Conservation (phyloP, 768 basidiomycete species). For the Serendipita sp. region DNA sequence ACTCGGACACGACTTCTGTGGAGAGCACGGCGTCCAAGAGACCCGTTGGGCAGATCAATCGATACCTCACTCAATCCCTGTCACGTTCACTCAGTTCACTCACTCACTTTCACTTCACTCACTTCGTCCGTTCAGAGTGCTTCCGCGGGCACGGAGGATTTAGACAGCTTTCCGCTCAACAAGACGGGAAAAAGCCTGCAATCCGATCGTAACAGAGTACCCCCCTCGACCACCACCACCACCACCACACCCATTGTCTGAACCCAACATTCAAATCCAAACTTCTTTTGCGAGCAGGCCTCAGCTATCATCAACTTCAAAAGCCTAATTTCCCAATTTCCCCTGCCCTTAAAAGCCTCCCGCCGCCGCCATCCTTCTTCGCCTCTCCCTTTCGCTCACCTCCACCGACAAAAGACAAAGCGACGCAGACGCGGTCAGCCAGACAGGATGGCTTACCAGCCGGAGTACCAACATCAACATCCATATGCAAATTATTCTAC, state of each 20-base stretch:
- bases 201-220: neutral
- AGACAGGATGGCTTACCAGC: neutral
- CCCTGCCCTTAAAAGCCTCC: neutral
- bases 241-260: neutral
- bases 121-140: too few relatives aligned
- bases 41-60: neutral
- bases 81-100: too few relatives aligned
- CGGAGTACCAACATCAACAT: neutral
- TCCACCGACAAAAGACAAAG: neutral
- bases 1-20: neutral
- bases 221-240: too few relatives aligned
- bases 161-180: neutral
- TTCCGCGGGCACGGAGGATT: too few relatives aligned
- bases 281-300: neutral
- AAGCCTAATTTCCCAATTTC: neutral
- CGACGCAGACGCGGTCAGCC: too few relatives aligned
- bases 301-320: neutral
- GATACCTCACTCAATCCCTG: too few relatives aligned
- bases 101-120: too few relatives aligned
- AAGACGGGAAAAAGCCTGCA: neutral
- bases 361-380: neutral
- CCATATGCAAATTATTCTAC: conserved; percentile 3
- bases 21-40: neutral
- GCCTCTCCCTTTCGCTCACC: neutral
- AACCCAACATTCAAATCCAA: too few relatives aligned